Conservation (phyloP, 192 early-diverging fungal species). For the Gryganskiella cystojenkinii region DNA sequence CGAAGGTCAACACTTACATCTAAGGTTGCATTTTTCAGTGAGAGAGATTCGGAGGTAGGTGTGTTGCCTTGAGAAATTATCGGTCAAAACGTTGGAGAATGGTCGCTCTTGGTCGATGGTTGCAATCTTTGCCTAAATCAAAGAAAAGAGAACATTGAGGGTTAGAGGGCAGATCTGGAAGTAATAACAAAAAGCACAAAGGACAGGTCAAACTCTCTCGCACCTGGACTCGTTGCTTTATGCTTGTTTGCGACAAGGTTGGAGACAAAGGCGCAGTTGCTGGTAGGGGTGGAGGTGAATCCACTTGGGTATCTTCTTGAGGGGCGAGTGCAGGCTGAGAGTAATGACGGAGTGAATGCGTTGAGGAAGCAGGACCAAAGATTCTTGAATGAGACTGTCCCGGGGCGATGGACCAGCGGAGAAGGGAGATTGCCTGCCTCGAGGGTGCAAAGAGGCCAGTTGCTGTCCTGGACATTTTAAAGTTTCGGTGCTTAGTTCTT, state of each 20-base stretch:
- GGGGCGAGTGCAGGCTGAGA: constrained; percentile 31
- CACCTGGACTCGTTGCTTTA: constrained; percentile 24
- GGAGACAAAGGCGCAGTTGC: constrained; percentile 26
- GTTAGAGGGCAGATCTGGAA: not conserved
- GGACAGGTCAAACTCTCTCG: not conserved
- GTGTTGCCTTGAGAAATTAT: constrained; percentile 89
- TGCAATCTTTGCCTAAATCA: constrained; percentile 51
- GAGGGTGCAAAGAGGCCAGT: not conserved
- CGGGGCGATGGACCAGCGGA: not conserved
- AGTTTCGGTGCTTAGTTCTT: not conserved
- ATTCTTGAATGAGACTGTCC: not conserved
- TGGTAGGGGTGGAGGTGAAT: constrained; percentile 8
- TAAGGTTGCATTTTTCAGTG: constrained; percentile 95
- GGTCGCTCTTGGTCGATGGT: constrained; percentile 54
- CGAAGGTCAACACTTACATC: too few relatives aligned
- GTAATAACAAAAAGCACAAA: not conserved
- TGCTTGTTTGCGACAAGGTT: not conserved
- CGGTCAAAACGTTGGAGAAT: constrained; percentile 64
- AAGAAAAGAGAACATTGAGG: not conserved
- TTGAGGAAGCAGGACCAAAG: not conserved
- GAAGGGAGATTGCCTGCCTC: not conserved
- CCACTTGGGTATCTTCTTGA: constrained; percentile 14
- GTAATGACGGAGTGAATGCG: constrained; percentile 10
- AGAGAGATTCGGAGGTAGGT: constrained; percentile 95
- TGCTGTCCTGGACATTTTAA: too few relatives aligned